Conservation (phyloP, 2,329 filamentous ascomycete genomes). For the Fusarium xyrophilum region DNA sequence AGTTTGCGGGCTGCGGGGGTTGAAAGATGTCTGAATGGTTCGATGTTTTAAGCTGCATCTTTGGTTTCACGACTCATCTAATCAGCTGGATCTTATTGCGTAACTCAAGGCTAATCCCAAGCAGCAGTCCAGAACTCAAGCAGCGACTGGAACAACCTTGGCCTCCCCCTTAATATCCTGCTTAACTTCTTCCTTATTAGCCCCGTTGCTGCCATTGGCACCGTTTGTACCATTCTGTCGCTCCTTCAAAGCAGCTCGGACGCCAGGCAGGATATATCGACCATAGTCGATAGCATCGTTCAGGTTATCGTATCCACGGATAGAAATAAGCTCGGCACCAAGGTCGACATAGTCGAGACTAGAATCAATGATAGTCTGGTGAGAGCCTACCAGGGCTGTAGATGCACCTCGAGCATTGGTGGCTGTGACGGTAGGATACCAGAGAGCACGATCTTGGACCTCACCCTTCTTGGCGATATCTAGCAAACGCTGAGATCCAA, state of each 20-base stretch:
- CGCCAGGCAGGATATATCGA: slow-evolving; percentile 59
- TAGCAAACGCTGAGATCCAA: slow-evolving; percentile 64
- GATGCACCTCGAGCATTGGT: slow-evolving; percentile 66
- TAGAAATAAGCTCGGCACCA: slow-evolving; percentile 64
- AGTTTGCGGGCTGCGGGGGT: slow-evolving; percentile 29
- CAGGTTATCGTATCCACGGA: slow-evolving; percentile 67
- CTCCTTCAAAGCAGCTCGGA: slow-evolving; percentile 49
- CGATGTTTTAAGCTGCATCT: background rate
- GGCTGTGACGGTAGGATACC: slow-evolving; percentile 68
- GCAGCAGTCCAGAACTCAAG: background rate
- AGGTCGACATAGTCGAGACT: slow-evolving; percentile 65
- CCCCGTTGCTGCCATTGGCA: slow-evolving; percentile 7
- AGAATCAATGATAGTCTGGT: slow-evolving; percentile 60
- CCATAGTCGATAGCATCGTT: slow-evolving; percentile 68
- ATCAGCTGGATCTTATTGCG: background rate
- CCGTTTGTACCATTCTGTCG: slow-evolving; percentile 28
- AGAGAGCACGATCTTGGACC: slow-evolving; percentile 67
- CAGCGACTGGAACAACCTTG: background rate
- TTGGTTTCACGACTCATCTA: slow-evolving; percentile 1
- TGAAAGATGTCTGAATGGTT: slow-evolving; percentile 1
- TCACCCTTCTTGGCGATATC: slow-evolving; percentile 63
- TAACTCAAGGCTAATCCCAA: background rate
- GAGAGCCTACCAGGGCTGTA: slow-evolving; percentile 64
- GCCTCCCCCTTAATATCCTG: background rate
- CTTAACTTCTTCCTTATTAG: background rate